These are phyloP conservation scores for Penicillium robsamsonii DNA, from an alignment of 495 filamentous ascomycete species.

Conservation along the genomic window DNA sequence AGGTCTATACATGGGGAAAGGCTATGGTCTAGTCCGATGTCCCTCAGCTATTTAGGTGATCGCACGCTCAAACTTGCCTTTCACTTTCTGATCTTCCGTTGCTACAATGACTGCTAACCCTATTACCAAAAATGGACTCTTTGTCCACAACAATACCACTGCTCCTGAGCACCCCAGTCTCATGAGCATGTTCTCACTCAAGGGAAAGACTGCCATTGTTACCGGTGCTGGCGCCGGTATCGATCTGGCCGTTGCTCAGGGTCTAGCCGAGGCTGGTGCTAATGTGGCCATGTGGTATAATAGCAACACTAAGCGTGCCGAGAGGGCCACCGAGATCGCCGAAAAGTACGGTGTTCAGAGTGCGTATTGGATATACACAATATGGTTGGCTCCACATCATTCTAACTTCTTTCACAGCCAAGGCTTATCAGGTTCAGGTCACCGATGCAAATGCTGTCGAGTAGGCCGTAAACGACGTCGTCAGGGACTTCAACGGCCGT, in stretches of 20 bases:
- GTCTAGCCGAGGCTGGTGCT: slow-evolving; percentile 77
- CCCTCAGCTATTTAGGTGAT: slow-evolving; percentile 18
- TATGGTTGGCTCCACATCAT: neutral
- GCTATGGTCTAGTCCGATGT: neutral
- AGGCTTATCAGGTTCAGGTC: slow-evolving; percentile 73
- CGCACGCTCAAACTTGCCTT: neutral
- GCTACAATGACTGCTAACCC: slow-evolving; percentile 36
- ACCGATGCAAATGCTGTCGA: slow-evolving; percentile 58
- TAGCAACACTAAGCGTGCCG: slow-evolving; percentile 66
- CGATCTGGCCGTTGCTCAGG: slow-evolving; percentile 73
- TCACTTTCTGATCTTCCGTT: neutral
- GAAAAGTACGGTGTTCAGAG: slow-evolving; percentile 77
- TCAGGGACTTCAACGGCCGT: slow-evolving; percentile 68
- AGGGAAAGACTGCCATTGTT: slow-evolving; percentile 80
- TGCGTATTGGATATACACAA: slow-evolving; percentile 30
- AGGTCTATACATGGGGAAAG: neutral
- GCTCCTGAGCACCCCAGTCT: slow-evolving; percentile 61
- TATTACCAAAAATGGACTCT: slow-evolving; percentile 47
- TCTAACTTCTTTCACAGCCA: slow-evolving; percentile 48
- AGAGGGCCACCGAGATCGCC: slow-evolving; percentile 71
- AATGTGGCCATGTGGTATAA: slow-evolving; percentile 90
- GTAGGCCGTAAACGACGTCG: slow-evolving; percentile 53
- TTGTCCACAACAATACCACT: slow-evolving; percentile 58
- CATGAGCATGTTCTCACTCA: slow-evolving; percentile 78
- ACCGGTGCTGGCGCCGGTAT: slow-evolving; percentile 82